Conservation (phyloP, 805 yeast genomes). For the Lipomyces anomalus region DNA sequence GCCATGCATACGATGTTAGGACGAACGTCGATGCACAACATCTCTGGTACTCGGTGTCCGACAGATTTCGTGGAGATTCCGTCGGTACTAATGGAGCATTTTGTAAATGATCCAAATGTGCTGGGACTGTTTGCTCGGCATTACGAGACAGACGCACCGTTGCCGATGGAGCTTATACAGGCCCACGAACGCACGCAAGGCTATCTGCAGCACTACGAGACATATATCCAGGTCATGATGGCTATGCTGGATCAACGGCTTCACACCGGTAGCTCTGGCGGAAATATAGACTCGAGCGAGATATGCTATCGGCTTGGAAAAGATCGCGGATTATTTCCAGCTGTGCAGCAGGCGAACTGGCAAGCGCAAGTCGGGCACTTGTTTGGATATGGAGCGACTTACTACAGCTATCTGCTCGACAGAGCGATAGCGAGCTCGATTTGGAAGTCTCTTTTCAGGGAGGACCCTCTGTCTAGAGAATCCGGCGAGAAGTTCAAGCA, state of each 20-base stretch:
- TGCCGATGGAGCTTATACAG: slow-evolving; percentile 47
- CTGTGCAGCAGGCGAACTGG: slow-evolving; percentile 63
- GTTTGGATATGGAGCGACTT: slow-evolving; percentile 88
- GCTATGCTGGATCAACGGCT: slow-evolving; percentile 79
- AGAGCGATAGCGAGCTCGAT: slow-evolving; percentile 85
- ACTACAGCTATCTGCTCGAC: slow-evolving; percentile 86
- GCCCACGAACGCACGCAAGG: slow-evolving; percentile 48
- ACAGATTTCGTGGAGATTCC: slow-evolving; percentile 97
- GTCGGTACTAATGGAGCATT: slow-evolving; percentile 91
- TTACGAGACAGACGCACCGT: slow-evolving; percentile 55
- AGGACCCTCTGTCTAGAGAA: slow-evolving; percentile 61
- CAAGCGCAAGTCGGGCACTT: slow-evolving; percentile 92
- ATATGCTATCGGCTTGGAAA: slow-evolving; percentile 64
- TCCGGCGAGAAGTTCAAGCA: slow-evolving; percentile 74
- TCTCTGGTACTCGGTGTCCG: slow-evolving; percentile 90
- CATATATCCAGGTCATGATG: slow-evolving; percentile 82
- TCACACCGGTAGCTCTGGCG: slow-evolving; percentile 38
- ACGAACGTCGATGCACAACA: slow-evolving; percentile 79
- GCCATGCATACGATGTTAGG: slow-evolving; percentile 98
- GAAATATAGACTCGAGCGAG: slow-evolving; percentile 49
- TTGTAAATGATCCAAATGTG: slow-evolving; percentile 77
- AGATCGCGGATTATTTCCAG: slow-evolving; percentile 57
- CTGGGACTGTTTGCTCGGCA: slow-evolving; percentile 68
- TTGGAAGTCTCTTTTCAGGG: slow-evolving; percentile 66
- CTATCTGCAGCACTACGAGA: slow-evolving; percentile 61